phyloP scores from a whole-genome alignment of 208 protist species.

The Entamoeba nuttalli region DNA sequence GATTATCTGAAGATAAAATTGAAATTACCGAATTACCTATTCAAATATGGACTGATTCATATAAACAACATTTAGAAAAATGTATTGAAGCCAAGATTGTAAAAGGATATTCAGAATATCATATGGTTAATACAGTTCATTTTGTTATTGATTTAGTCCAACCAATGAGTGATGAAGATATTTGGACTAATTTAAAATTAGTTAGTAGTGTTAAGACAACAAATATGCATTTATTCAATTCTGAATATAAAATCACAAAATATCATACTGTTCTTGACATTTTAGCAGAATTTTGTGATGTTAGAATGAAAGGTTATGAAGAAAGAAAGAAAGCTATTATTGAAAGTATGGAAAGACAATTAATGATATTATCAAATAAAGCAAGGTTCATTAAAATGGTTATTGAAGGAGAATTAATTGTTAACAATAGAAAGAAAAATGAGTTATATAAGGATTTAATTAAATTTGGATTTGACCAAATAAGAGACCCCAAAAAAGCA shows the following conservation, averaged over 20 bases:
- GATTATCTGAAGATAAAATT: slow-evolving; percentile 55
- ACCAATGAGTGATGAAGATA: background rate
- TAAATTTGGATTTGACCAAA: background rate
- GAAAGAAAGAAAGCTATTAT: slow-evolving; percentile 64
- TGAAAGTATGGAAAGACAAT: background rate
- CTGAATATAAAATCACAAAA: slow-evolving; percentile 70
- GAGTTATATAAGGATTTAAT: background rate
- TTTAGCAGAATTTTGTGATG: slow-evolving; percentile 79
- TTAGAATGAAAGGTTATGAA: slow-evolving; percentile 82
- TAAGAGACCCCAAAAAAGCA: background rate
- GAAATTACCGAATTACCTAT: slow-evolving; percentile 81
- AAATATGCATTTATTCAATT: slow-evolving; percentile 92
- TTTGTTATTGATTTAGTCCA: slow-evolving; percentile 50
- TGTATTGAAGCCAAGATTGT: slow-evolving; percentile 35
- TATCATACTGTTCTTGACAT: slow-evolving; percentile 66
- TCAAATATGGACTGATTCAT: slow-evolving; percentile 73
- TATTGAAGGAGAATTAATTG: slow-evolving; percentile 17
- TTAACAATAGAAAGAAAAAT: slow-evolving; percentile 1
- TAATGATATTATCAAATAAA: slow-evolving; percentile 14
- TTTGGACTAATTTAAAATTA: slow-evolving; percentile 75
- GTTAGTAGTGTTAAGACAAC: slow-evolving; percentile 58
- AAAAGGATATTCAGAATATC: slow-evolving; percentile 79
- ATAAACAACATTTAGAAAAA: slow-evolving; percentile 45
- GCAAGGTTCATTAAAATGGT: slow-evolving; percentile 26
- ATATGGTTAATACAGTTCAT: slow-evolving; percentile 80